Percentiles rank a stretch among this genome's conserved stretches.
phyloP scores from a whole-genome alignment of 2,329 filamentous ascomycete genomes.

The Penicillium sp. region DNA sequence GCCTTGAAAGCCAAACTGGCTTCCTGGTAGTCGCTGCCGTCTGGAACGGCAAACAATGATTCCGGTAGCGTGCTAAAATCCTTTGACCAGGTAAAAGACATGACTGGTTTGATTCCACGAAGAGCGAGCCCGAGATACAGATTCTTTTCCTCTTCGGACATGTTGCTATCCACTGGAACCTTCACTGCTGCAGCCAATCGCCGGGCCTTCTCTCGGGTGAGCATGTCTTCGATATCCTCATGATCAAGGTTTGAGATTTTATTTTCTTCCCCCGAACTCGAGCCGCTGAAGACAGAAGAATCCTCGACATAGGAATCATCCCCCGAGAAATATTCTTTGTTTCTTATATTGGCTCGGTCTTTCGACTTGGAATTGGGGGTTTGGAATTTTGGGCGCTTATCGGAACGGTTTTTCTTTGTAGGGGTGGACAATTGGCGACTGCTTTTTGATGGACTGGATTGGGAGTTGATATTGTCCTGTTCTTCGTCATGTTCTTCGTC shows the following conservation, averaged over 20 bases:
- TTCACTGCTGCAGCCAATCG: conserved; percentile 35
- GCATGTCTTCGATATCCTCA: conserved; percentile 25
- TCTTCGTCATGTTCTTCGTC: neutral
- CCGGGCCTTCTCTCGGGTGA: conserved; percentile 31
- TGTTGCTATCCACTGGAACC: conserved; percentile 39
- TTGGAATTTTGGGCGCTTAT: no score
- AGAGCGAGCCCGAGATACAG: conserved; percentile 52
- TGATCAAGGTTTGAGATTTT: conserved; percentile 16
- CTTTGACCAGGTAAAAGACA: conserved; percentile 50
- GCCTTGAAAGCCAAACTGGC: conserved; percentile 47
- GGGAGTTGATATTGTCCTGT: neutral
- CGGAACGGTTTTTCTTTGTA: no score
- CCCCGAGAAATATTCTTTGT: conserved; percentile 1
- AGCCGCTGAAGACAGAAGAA: conserved; percentile 10
- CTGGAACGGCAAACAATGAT: conserved; percentile 45
- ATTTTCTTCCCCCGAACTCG: conserved; percentile 8
- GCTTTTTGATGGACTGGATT: neutral
- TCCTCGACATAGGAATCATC: conserved; percentile 8
- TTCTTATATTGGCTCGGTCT: neutral
- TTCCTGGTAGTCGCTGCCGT: conserved; percentile 20
- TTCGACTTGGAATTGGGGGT: no score
- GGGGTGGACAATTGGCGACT: no score
- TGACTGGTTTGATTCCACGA: conserved; percentile 54
- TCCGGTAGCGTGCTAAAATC: conserved; percentile 54
- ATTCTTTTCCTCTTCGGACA: conserved; percentile 52